Evolutionary conservation across 1,284 basidiomycete genomes (phyloP).

Genomic region (Kalmanozyma brasiliensis): DNA sequence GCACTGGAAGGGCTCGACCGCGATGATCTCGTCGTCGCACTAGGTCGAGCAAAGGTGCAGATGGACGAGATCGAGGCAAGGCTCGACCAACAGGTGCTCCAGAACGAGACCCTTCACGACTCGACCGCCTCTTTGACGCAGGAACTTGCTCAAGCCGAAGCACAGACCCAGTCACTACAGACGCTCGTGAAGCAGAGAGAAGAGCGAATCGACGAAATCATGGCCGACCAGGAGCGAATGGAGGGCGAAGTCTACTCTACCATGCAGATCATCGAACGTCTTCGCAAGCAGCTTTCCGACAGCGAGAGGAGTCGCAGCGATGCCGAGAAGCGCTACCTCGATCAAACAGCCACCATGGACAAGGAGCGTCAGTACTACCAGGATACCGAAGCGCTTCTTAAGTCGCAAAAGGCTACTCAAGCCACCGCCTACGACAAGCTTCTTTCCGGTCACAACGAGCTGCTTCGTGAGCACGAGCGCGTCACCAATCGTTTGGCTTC

Average conservation of each 20-base stretch:
- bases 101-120: slow-evolving; percentile 50
- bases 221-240: slow-evolving; percentile 55
- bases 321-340: slow-evolving; percentile 52
- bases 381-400: slow-evolving; percentile 55
- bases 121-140: slow-evolving; percentile 23
- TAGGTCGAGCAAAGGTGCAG: slow-evolving; percentile 57
- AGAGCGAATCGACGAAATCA: slow-evolving; percentile 57
- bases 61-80: slow-evolving; percentile 56
- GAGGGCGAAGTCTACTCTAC: slow-evolving; percentile 56
- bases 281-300: slow-evolving; percentile 53
- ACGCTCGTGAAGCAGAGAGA: slow-evolving; percentile 47
- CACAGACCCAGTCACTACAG: slow-evolving; percentile 34
- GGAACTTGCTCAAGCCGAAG: slow-evolving; percentile 33
- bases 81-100: slow-evolving; percentile 41
- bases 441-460: slow-evolving; percentile 42
- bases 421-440: slow-evolving; percentile 51
- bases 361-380: slow-evolving; percentile 60
- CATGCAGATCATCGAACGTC: slow-evolving; percentile 51
- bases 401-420: slow-evolving; percentile 49
- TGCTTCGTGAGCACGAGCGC: slow-evolving; percentile 51
- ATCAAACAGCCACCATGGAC: slow-evolving; percentile 56
- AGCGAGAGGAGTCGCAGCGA: slow-evolving; percentile 46
- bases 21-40: slow-evolving; percentile 55
- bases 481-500: slow-evolving; percentile 43
- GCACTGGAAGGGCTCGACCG: slow-evolving; percentile 50